Base-by-base conservation (phyloP, 371 early-diverging fungal species). In the Synchytrium microbalum region DNA sequence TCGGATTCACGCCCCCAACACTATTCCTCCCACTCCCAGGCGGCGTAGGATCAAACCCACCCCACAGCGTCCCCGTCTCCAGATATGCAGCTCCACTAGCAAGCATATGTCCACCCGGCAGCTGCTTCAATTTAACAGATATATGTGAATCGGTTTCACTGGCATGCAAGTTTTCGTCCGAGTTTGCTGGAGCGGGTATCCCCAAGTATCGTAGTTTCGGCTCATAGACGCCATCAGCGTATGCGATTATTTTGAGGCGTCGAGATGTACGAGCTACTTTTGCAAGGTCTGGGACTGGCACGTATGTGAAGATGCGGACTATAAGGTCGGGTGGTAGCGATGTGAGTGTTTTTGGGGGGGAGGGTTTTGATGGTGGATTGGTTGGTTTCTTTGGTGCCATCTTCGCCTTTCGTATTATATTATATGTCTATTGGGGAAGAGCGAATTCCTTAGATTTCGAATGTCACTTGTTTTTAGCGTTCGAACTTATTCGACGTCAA, bases 281-380 rank as follows among this genome's bases (percentile, higher is more conserved):
- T 2, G 75, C 61, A 5, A 81, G 67, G 56, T 72, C 70, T 1
- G 71, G 51, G 38, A 78, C 69, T n/a, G 77, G 77, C 24, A 81
- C 72, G 62, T 66, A 73, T 30, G 69, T 51, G 66, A 79, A 68
- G 51, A 75, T 66, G 51, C 71, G 67, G 63, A 74, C 66, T 60
- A 79, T 59, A 31, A 79, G 66, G 62, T 79, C 80, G 29, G 80
- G 80, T 1, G 80, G 80, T 0, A 79, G 74, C 2, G 72, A 66
- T 16, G 69, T 54, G 29, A 79, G 59, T 29, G 65, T 59, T 13
- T 70, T 62, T 10, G 63, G 60, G 8, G 62, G 62, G 16, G 23
- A 23, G 13, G 62, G 27, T 23, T 26, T 30, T 59, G 59, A 5
- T 5, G 29, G 29, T 31, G 59, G 29, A 5, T 19, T 8, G 46